Evolutionary conservation across 192 early-diverging fungal species (phyloP).

Genomic region (Coemansia sp.): DNA sequence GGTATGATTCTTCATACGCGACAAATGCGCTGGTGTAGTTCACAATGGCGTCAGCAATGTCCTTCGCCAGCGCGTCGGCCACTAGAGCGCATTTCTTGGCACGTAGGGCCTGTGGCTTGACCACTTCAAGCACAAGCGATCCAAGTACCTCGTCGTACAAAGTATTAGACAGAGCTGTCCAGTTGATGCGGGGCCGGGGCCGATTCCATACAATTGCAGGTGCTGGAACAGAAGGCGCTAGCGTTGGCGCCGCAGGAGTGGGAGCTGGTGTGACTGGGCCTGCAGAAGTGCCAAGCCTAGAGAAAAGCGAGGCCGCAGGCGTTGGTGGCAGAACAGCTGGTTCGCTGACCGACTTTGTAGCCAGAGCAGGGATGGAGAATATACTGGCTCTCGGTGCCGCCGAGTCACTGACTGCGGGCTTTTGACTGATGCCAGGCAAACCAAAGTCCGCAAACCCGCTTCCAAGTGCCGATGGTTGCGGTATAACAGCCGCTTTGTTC

Average conservation of each 20-base stretch:
- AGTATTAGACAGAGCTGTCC: constrained; percentile 34
- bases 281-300: background rate
- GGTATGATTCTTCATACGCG: constrained; percentile 37
- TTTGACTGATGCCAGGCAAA: background rate
- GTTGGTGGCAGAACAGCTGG: background rate
- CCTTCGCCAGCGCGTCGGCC: constrained; percentile 13
- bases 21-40: constrained; percentile 41
- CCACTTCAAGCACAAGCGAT: constrained; percentile 16
- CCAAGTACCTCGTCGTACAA: constrained; percentile 31
- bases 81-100: constrained; percentile 2
- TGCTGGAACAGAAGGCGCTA: background rate
- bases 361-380: background rate
- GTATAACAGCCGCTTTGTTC: background rate
- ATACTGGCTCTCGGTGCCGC: background rate
- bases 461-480: background rate
- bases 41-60: constrained; percentile 28
- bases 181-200: constrained; percentile 42
- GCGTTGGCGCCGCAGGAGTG: background rate
- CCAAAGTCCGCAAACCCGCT: background rate
- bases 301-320: background rate
- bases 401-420: background rate
- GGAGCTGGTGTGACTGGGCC: background rate
- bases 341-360: background rate
- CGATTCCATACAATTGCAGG: constrained; percentile 28
- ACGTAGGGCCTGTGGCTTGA: background rate